phyloP scores from a whole-genome alignment of 73 alveolate species.

The Uronychia setigera region DNA sequence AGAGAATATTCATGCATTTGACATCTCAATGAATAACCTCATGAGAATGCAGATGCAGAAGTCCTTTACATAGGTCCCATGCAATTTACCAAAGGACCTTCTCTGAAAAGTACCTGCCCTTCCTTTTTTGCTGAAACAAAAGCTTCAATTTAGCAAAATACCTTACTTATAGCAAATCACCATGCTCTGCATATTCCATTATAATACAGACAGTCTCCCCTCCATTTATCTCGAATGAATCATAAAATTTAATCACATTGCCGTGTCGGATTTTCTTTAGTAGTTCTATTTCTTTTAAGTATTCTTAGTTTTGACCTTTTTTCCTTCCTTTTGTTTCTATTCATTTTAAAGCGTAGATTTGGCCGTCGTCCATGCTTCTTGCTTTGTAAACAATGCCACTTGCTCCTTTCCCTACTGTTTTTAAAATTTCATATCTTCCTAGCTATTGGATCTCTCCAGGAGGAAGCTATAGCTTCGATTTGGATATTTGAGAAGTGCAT shows the following conservation, averaged over 20 bases:
- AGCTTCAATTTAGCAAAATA: background rate
- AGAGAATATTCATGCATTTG: constrained; percentile 38
- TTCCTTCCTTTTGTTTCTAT: background rate
- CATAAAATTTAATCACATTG: background rate
- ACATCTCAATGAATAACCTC: constrained; percentile 45
- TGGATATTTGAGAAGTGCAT: too few relatives aligned
- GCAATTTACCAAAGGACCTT: constrained; percentile 42
- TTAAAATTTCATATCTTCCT: background rate
- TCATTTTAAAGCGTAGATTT: background rate
- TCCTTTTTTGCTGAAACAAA: constrained; percentile 13
- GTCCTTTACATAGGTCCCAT: constrained; percentile 44
- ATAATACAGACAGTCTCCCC: background rate
- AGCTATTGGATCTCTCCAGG: too few relatives aligned
- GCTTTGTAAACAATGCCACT: constrained; percentile 19
- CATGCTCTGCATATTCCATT: background rate
- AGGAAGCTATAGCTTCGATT: too few relatives aligned
- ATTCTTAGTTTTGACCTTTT: background rate
- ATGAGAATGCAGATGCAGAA: constrained; percentile 40
- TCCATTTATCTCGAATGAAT: background rate
- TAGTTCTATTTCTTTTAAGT: background rate
- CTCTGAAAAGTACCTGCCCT: constrained; percentile 43
- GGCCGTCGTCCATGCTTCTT: background rate
- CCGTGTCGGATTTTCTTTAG: background rate
- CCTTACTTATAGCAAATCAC: constrained; percentile 2
- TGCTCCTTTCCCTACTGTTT: constrained; percentile 30